Evolutionary conservation across 2,329 filamentous ascomycete species (phyloP).

Genomic region (Truncatella angustata): DNA sequence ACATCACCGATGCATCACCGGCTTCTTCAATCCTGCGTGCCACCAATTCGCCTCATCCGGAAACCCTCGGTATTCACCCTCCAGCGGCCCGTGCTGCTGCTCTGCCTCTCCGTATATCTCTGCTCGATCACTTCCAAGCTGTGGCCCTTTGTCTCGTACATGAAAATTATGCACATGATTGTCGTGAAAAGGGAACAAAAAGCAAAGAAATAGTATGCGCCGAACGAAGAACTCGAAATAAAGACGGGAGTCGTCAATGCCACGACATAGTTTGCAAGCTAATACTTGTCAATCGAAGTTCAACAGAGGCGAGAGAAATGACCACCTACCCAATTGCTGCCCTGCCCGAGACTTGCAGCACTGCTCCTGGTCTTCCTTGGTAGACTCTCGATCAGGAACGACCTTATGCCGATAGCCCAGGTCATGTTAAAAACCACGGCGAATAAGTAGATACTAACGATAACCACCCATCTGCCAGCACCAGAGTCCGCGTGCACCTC

Average conservation of each 20-base stretch:
- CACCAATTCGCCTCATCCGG: neutral
- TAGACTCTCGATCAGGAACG: conserved; percentile 33
- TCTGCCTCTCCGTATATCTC: conserved; percentile 15
- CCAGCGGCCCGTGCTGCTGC: conserved; percentile 11
- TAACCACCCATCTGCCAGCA: conserved; percentile 46
- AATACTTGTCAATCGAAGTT: neutral
- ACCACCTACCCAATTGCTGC: conserved; percentile 6
- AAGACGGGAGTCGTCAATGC: conserved; percentile 42
- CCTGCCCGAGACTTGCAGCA: conserved; percentile 2
- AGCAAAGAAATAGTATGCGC: conserved; percentile 45
- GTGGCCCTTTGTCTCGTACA: conserved; percentile 41
- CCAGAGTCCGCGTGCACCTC: conserved; percentile 34
- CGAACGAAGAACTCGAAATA: conserved; percentile 36
- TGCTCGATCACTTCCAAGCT: conserved; percentile 39
- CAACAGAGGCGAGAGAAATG: neutral
- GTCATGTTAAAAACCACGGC: conserved; percentile 42
- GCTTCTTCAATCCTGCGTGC: neutral
- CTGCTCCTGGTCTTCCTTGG: conserved; percentile 9
- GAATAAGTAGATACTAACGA: conserved; percentile 51
- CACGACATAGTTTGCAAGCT: conserved; percentile 43
- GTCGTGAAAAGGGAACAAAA: conserved; percentile 36
- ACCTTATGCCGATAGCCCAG: conserved; percentile 53
- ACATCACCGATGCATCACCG: too few species aligned
- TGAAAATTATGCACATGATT: conserved; percentile 32
- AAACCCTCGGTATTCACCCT: neutral